Percentiles rank a stretch among this genome's conserved stretches.
Evolutionary conservation across 371 early-diverging fungal species (phyloP).

Genomic region (Funneliformis caledonium): DNA sequence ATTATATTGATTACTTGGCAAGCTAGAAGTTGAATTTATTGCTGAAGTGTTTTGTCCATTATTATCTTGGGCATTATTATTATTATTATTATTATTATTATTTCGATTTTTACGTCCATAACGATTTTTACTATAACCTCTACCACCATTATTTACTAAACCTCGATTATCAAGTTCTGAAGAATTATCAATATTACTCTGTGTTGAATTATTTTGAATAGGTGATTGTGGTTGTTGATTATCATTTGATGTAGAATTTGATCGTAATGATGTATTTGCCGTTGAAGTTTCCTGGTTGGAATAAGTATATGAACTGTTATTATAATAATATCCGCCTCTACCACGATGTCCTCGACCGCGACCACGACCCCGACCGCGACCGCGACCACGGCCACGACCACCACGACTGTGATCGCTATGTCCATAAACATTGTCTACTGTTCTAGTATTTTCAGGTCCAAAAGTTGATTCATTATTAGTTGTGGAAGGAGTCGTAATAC

Average conservation of each 20-base stretch:
- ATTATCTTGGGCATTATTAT: neutral
- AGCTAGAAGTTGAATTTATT: neutral
- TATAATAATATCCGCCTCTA: neutral
- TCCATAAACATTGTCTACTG: no score
- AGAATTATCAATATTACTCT: neutral
- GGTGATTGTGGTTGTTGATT: neutral
- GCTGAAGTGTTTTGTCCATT: neutral
- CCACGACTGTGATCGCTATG: no score
- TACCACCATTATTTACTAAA: neutral
- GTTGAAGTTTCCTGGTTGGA: neutral
- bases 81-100: no score
- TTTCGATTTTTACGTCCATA: neutral
- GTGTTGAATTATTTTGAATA: neutral
- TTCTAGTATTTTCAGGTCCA: no score
- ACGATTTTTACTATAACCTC: neutral
- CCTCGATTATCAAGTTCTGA: neutral
- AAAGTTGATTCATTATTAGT: no score
- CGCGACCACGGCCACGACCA: neutral
- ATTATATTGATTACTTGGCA: neutral
- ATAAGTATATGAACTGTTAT: neutral
- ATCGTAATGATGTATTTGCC: neutral
- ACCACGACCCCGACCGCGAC: conserved; percentile 36
- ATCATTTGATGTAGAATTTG: neutral
- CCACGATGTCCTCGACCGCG: conserved; percentile 14
- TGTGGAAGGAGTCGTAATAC: no score